phyloP scores from a whole-genome alignment of 768 basidiomycete species.

The Omphalotus guepiniiformis region DNA sequence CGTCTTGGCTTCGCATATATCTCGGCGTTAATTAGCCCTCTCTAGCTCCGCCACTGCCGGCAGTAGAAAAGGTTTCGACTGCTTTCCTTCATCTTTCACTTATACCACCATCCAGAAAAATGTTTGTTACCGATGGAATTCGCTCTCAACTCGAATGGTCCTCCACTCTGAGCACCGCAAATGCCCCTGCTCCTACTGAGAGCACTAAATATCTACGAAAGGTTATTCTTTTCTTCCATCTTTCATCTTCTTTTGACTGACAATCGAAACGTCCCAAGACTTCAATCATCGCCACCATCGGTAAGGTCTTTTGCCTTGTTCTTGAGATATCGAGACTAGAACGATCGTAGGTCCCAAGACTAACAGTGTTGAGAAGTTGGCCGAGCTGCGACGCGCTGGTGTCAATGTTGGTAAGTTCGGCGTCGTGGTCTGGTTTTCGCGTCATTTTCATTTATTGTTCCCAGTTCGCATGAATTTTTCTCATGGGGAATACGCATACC shows the following conservation, averaged over 20 bases:
- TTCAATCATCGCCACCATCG: constrained; percentile 97
- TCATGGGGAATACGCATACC: constrained; percentile 97
- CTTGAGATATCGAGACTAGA: background rate
- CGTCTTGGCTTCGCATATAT: background rate
- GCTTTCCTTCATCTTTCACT: constrained; percentile 4
- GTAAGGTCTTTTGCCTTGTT: constrained; percentile 35
- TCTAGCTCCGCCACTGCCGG: too few relatives aligned
- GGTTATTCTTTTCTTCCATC: constrained; percentile 37
- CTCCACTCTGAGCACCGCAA: constrained; percentile 70
- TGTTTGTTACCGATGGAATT: constrained; percentile 57
- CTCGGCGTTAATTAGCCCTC: too few relatives aligned
- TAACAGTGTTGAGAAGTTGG: constrained; percentile 86
- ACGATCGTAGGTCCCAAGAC: constrained; percentile 79
- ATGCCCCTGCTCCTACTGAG: constrained; percentile 66
- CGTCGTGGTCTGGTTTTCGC: too few relatives aligned
- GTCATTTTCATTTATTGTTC: constrained; percentile 6
- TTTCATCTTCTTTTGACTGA: constrained; percentile 11
- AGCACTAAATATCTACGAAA: constrained; percentile 88
- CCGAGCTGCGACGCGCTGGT: constrained; percentile 81
- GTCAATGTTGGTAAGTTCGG: constrained; percentile 88
- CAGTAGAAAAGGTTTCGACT: background rate
- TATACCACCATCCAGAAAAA: constrained; percentile 28
- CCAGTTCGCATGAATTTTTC: constrained; percentile 99
- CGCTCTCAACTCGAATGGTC: constrained; percentile 93
- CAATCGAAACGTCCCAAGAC: constrained; percentile 52